Evolutionary conservation across 495 filamentous ascomycete species (phyloP).

Genomic region (Penicillium daleae): DNA sequence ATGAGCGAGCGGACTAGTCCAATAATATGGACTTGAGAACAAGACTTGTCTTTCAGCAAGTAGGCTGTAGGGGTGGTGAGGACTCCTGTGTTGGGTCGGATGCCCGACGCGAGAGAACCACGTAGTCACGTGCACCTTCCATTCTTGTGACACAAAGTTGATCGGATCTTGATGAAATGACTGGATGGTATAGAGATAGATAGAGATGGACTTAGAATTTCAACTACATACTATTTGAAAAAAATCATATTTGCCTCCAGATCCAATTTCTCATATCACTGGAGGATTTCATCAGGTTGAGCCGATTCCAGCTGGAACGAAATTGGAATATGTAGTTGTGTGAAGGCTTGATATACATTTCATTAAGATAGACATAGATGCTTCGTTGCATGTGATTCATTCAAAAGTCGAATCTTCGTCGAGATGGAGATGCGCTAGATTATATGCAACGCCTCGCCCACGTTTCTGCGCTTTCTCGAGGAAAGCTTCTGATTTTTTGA

Average conservation of each 20-base stretch:
- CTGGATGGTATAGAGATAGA: neutral
- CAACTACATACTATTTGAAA: neutral
- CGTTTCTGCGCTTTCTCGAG: conserved; percentile 42
- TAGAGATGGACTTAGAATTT: too few relatives aligned
- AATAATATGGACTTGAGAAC: neutral
- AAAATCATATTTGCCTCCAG: neutral
- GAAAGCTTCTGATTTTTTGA: conserved; percentile 38
- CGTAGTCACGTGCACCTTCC: conserved; percentile 45
- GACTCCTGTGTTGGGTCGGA: conserved; percentile 12
- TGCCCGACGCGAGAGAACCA: conserved; percentile 34
- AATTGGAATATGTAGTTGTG: neutral
- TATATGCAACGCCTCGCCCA: conserved; percentile 39
- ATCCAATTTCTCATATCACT: neutral
- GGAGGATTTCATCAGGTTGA: neutral
- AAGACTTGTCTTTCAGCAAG: neutral
- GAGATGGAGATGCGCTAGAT: conserved; percentile 39
- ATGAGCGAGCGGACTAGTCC: conserved; percentile 6
- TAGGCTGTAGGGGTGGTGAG: conserved; percentile 8
- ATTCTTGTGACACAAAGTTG: neutral
- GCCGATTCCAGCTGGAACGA: neutral
- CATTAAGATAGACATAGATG: neutral
- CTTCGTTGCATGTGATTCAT: conserved; percentile 22
- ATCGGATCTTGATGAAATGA: neutral
- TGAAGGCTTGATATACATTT: neutral
- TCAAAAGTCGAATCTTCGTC: conserved; percentile 36